These are phyloP conservation scores for Apostasia ramifera DNA, from an alignment of 106 monocot species.

Conservation along the genomic window DNA sequence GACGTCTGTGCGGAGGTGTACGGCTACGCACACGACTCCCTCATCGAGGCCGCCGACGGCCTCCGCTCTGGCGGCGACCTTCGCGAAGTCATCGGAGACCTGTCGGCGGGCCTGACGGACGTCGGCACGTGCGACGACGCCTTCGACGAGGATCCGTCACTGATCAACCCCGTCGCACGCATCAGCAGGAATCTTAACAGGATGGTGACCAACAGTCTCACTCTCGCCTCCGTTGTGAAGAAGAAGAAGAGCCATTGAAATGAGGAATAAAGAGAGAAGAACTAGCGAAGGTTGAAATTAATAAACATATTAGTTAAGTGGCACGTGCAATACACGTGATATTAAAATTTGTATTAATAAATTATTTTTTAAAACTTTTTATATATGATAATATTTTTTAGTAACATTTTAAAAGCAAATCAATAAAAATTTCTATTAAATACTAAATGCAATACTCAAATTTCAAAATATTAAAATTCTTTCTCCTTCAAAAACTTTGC, in stretches of 20 bases:
- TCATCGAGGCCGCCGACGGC: neutral
- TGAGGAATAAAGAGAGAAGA: too few species aligned
- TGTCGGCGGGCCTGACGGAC: neutral
- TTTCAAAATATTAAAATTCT: too few species aligned
- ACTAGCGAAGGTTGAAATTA: too few species aligned
- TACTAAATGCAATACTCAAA: too few species aligned
- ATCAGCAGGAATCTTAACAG: conserved; percentile 2
- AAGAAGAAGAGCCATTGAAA: neutral
- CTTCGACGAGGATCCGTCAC: conserved; percentile 3
- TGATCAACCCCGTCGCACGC: neutral
- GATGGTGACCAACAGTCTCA: conserved; percentile 3
- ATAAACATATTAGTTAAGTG: too few species aligned
- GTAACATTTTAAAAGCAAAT: too few species aligned
- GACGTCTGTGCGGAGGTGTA: conserved; percentile 1
- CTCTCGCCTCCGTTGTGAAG: neutral
- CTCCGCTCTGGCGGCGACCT: neutral
- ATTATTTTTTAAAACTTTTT: too few species aligned
- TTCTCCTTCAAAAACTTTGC: too few species aligned
- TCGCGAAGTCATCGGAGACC: neutral
- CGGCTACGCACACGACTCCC: neutral
- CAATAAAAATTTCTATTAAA: too few species aligned
- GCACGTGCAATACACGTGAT: too few species aligned
- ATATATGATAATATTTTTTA: too few species aligned
- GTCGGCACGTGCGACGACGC: conserved; percentile 5
- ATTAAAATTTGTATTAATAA: too few species aligned